Conservation (phyloP, 106 monocot species). For the Dendrobium chrysotoxum region DNA sequence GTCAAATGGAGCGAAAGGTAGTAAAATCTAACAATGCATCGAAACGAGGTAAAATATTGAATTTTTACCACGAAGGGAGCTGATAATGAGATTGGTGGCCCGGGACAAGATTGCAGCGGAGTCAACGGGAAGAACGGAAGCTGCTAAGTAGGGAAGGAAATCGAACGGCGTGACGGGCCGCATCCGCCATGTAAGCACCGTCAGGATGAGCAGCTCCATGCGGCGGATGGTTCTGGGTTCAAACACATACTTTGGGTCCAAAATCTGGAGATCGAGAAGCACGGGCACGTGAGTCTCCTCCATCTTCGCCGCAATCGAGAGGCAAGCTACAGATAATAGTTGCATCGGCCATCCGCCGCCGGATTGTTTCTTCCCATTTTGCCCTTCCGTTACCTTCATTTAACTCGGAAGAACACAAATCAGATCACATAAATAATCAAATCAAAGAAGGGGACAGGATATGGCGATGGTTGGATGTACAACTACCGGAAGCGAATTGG, state of each 20-base stretch:
- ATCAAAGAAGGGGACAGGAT: slow-evolving; percentile 64
- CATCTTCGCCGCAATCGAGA: slow-evolving; percentile 81
- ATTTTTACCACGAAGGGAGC: slow-evolving; percentile 34
- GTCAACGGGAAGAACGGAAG: slow-evolving; percentile 12
- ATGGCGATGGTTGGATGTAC: slow-evolving; percentile 57
- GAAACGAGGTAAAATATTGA: not conserved
- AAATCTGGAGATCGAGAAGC: slow-evolving; percentile 63
- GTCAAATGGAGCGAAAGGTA: not conserved
- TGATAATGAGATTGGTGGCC: slow-evolving; percentile 37
- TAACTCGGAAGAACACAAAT: not conserved
- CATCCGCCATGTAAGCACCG: slow-evolving; percentile 67
- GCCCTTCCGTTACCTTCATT: not conserved
- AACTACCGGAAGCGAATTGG: slow-evolving; percentile 38
- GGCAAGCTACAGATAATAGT: slow-evolving; percentile 50
- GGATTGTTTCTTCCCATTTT: slow-evolving; percentile 1
- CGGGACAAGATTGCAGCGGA: slow-evolving; percentile 10
- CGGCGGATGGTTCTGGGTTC: slow-evolving; percentile 68
- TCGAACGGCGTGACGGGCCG: slow-evolving; percentile 47
- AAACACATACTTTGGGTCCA: slow-evolving; percentile 36
- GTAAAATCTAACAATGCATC: not conserved
- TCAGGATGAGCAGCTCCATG: slow-evolving; percentile 83
- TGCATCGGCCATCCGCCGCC: slow-evolving; percentile 34
- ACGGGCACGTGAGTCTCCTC: slow-evolving; percentile 82
- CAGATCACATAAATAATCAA: not conserved
- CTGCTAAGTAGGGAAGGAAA: slow-evolving; percentile 29